These are phyloP conservation scores for Colletotrichum sp. DNA, from an alignment of 2,329 filamentous ascomycete genomes.

Conservation along the genomic window DNA sequence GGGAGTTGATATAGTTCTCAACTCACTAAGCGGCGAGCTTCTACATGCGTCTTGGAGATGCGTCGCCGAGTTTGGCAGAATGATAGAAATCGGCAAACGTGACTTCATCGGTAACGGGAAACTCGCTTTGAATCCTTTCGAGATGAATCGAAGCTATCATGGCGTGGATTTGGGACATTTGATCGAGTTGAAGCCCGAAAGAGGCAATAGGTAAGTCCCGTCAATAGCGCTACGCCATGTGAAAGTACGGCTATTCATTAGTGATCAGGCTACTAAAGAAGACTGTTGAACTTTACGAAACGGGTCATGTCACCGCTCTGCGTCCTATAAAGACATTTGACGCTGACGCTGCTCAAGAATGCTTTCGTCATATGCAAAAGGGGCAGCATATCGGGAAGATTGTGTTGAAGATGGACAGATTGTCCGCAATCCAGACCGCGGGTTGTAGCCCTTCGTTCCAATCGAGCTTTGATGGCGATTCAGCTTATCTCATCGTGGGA, in stretches of 20 bases:
- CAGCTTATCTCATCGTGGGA: constrained; percentile 26
- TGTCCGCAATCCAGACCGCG: not conserved
- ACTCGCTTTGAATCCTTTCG: constrained; percentile 41
- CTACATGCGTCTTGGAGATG: constrained; percentile 43
- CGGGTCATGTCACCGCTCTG: constrained; percentile 17
- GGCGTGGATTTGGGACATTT: constrained; percentile 17
- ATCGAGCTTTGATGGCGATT: not conserved
- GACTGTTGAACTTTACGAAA: not conserved
- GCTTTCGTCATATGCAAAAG: constrained; percentile 43
- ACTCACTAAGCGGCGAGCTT: constrained; percentile 40
- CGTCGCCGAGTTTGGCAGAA: constrained; percentile 41
- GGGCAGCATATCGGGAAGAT: constrained; percentile 47
- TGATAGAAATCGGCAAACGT: constrained; percentile 46
- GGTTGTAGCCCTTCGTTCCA: not conserved
- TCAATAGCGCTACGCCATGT: not conserved
- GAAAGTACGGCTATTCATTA: not conserved
- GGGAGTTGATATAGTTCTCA: constrained; percentile 37
- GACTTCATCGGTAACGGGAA: constrained; percentile 41
- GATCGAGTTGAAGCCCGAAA: not conserved
- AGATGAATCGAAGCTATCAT: constrained; percentile 30
- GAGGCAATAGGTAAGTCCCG: not conserved
- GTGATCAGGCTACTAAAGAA: not conserved
- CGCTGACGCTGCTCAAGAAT: constrained; percentile 32
- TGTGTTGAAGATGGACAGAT: constrained; percentile 26
- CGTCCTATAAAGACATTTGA: constrained; percentile 24